Conservation (phyloP, 1,284 basidiomycete genomes). For the Malassezia brasiliensis region DNA sequence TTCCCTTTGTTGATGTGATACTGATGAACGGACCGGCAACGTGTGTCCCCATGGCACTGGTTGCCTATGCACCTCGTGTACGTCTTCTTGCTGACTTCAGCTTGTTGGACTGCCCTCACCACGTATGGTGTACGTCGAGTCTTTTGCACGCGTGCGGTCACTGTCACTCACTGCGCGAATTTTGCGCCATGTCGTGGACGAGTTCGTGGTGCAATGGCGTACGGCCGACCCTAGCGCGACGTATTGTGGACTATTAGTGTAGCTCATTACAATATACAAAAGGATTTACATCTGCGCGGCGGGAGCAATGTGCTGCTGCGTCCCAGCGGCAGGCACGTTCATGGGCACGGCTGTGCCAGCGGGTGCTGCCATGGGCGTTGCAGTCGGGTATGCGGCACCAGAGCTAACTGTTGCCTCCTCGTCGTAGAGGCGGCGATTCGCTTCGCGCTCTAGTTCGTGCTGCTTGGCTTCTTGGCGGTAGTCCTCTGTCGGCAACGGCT, state of each 20-base stretch:
- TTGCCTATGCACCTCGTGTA: constrained; percentile 57
- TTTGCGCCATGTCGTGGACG: constrained; percentile 69
- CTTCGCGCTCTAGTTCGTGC: background rate
- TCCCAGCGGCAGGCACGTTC: background rate
- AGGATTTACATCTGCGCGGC: background rate
- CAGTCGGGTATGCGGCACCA: constrained; percentile 2
- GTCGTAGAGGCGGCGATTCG: background rate
- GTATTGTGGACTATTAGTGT: constrained; percentile 10
- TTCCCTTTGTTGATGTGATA: constrained; percentile 62
- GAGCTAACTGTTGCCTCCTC: background rate
- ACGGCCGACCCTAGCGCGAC: constrained; percentile 1
- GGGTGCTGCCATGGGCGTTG: constrained; percentile 9
- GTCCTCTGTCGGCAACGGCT: constrained; percentile 11
- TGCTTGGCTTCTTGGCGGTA: constrained; percentile 11
- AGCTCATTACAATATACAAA: background rate
- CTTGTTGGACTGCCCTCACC: constrained; percentile 63
- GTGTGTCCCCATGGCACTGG: constrained; percentile 67
- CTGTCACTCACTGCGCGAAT: constrained; percentile 78
- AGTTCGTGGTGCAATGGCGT: constrained; percentile 54
- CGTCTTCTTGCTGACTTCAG: constrained; percentile 50
- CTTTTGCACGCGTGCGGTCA: constrained; percentile 74
- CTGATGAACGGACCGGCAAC: constrained; percentile 93
- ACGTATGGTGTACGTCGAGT: constrained; percentile 78
- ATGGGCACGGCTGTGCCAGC: background rate
- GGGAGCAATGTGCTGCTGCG: background rate